phyloP scores from a whole-genome alignment of 768 basidiomycete species.

The Boletus pseudo-olivaceus region DNA sequence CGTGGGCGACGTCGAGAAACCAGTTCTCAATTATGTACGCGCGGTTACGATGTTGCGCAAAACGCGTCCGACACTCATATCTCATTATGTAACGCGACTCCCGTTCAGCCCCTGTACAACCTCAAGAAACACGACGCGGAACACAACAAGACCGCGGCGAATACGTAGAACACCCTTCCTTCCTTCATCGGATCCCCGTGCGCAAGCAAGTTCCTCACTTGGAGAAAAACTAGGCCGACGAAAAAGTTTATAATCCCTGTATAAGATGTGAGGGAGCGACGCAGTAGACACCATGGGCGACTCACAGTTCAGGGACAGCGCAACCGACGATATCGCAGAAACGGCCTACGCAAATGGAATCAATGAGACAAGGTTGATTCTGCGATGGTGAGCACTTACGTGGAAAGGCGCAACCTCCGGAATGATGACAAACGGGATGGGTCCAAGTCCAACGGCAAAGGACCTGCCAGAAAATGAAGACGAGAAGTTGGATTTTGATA shows the following conservation, averaged over 20 bases:
- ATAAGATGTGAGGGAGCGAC: constrained; percentile 1
- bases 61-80: constrained; percentile 1
- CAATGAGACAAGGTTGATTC: neutral
- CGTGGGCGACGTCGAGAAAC: constrained; percentile 6
- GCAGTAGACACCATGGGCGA: constrained; percentile 3
- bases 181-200: constrained; percentile 57
- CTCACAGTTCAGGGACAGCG: constrained; percentile 69
- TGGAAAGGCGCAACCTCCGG: constrained; percentile 83
- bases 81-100: constrained; percentile 23
- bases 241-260: constrained; percentile 82
- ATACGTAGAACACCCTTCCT: constrained; percentile 89
- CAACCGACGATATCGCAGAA: constrained; percentile 75
- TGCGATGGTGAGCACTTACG: constrained; percentile 41
- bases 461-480: constrained; percentile 44
- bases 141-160: constrained; percentile 52
- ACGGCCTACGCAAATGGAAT: constrained; percentile 49
- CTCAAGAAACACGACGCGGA: constrained; percentile 22
- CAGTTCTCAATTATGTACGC: constrained; percentile 1
- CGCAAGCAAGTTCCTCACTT: constrained; percentile 72
- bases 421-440: constrained; percentile 89
- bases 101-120: constrained; percentile 23
- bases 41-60: neutral
- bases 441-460: constrained; percentile 88
- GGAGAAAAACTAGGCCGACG: constrained; percentile 83
- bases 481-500: neutral